Base-by-base conservation (phyloP, 345 rosid species). In the Rhodamnia argentea region DNA sequence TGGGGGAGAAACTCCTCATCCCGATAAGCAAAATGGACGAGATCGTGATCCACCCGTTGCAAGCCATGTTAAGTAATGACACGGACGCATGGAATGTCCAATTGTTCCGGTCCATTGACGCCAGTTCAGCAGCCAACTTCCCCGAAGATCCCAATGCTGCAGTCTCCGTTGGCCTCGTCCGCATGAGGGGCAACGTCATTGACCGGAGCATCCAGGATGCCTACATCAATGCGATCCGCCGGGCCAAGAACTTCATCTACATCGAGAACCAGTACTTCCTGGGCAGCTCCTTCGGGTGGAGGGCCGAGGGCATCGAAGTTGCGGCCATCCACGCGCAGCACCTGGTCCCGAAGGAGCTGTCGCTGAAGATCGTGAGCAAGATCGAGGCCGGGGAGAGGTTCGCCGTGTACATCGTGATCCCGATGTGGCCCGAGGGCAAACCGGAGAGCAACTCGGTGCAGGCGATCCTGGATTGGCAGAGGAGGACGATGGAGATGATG, bases 401-500 rank as follows among this genome's bases (percentile, higher is more conserved):
- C 22, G 26, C 92, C 0, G 98, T 91, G 50, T 96, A 96, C 84
- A 60, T 96, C 7, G 96, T 95, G 89, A 94, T 96, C 85, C 98
- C 99, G 6, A 91, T 95, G 91, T 96, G 98, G 96, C 99, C 99
- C 3, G 99, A 96, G 88, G 98, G 96, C 5, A 84, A 87, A 70
- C 98, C 99, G 0, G 96, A 92, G 60, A 93, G 96, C 52, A 92
- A 42, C 3, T 83, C 96, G 7, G 94, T 95, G 74, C 95, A 94
- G 87, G 97, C 98, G 14, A 96, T 96, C 55, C 85, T 96, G 76
- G 96, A 95, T 55, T 96, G 98, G 99, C 98, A 96, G 87, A 91
- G 93, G 82, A 93, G 98, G 88, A 97, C 98, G 8, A 93, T 95
- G 88, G 95, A 94, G 88, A 96, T 97, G 98, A 97, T 97, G 98